phyloP scores from a whole-genome alignment of 2,329 filamentous ascomycete genomes.

The Aphanoascus verrucosus region DNA sequence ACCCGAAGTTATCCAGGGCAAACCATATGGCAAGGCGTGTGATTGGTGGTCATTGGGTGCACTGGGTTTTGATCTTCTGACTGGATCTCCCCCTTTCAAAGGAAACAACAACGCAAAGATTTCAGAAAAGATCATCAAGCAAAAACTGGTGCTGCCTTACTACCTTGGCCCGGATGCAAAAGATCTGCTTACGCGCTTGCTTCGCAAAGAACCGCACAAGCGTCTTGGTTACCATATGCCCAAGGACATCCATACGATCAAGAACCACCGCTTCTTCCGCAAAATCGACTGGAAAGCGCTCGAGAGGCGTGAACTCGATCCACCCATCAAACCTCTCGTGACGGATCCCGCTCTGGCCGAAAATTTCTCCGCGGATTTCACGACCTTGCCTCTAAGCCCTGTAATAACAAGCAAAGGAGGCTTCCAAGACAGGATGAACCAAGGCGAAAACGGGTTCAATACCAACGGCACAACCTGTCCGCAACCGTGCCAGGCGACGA shows the following conservation, averaged over 20 bases:
- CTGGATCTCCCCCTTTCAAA: slow-evolving; percentile 80
- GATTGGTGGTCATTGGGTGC: slow-evolving; percentile 99
- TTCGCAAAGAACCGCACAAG: slow-evolving; percentile 87
- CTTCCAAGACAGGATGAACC: slow-evolving; percentile 22
- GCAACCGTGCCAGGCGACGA: background rate
- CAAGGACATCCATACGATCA: slow-evolving; percentile 74
- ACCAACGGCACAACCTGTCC: background rate
- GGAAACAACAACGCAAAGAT: slow-evolving; percentile 90
- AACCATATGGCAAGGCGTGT: slow-evolving; percentile 84
- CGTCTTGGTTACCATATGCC: slow-evolving; percentile 79
- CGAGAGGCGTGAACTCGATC: slow-evolving; percentile 67
- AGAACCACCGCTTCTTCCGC: slow-evolving; percentile 90
- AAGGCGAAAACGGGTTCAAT: slow-evolving; percentile 9
- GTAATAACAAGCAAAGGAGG: slow-evolving; percentile 37
- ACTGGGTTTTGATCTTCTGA: slow-evolving; percentile 83
- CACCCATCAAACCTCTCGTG: slow-evolving; percentile 85
- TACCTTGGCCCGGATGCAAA: slow-evolving; percentile 87
- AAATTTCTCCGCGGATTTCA: slow-evolving; percentile 93
- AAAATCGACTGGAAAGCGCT: slow-evolving; percentile 92
- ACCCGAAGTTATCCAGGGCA: slow-evolving; percentile 79
- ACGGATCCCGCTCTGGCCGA: slow-evolving; percentile 93
- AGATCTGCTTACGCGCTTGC: slow-evolving; percentile 76
- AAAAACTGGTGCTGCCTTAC: slow-evolving; percentile 81
- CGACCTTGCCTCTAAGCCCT: slow-evolving; percentile 69
- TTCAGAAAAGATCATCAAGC: slow-evolving; percentile 88